Base-by-base conservation (phyloP, 768 basidiomycete species). In the Phanerochaete sordida region DNA sequence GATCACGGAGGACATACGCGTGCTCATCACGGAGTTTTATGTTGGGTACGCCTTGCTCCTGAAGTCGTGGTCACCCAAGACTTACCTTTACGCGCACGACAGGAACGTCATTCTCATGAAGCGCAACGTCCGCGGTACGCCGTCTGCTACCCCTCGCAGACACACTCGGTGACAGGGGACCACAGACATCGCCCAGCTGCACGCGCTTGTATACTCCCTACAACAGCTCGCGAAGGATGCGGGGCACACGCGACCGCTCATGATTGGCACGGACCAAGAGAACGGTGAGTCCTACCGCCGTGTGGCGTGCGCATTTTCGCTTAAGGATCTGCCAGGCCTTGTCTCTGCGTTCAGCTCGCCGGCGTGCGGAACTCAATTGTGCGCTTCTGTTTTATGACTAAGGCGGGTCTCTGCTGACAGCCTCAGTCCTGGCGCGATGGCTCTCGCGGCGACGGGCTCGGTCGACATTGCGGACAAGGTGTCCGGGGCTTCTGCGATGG, bases 181-280 rank as follows among this genome's bases (percentile, higher is more conserved):
- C 28, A 31, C 61, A 86, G 86, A 80, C 61, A 77, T 81, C 16
- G 69, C 72, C 43, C 86, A 88, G 64, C 76, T 83, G 0, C 77
- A 79, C 2, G 62, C 61, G 12, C 72, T 90, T 15, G 72, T 86
- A 5, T 70, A 68, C 26, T 74, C 77, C 37, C 68, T 90, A 35
- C 88, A 89, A 65, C 63, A 64, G 26, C 65, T 86, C 12, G 86
- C 88, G 3, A 80, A 78, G 59, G 77, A 81, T 27, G 76, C 82
- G 1, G 82, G 87, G 0, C 87, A 90, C 52, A 61, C 66, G 13
- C 71, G 64, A 8, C 87, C 85, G 0, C 73, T 90, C 26, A 74
- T 89, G 65, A 83, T 89, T 45, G 87, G 88, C 1, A 88, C 81
- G 19, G 87, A 90, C 73, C 88, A 89, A 69, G 88, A 90, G 67